Evolutionary conservation across 306 rosid genomes (phyloP).

Genomic region (Macrotyloma uniflorum): DNA sequence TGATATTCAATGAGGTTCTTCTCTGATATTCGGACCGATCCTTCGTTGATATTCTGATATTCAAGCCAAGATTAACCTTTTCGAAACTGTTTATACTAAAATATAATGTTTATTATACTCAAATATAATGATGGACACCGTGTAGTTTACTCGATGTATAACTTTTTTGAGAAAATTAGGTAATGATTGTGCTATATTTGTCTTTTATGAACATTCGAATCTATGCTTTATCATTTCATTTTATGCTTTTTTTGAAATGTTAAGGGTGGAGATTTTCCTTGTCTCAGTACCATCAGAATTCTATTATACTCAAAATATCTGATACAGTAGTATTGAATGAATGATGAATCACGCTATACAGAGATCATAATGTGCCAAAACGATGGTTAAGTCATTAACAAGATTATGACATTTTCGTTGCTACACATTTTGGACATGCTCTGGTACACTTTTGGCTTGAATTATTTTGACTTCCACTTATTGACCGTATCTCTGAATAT

Average conservation of each 20-base stretch:
- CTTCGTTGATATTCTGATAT: neutral
- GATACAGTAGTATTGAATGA: constrained; percentile 16
- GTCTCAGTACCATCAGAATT: constrained; percentile 18
- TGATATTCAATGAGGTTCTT: no score
- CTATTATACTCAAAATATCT: neutral
- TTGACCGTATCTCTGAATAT: neutral
- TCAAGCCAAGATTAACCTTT: neutral
- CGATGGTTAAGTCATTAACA: constrained; percentile 8
- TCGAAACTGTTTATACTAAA: constrained; percentile 11
- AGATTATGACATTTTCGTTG: constrained; percentile 6
- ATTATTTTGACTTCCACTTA: neutral
- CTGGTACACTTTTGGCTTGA: neutral
- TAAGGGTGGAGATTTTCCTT: constrained; percentile 10
- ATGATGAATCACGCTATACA: constrained; percentile 15
- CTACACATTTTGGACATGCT: neutral
- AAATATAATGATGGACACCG: neutral
- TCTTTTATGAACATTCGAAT: constrained; percentile 8
- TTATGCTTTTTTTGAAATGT: constrained; percentile 25
- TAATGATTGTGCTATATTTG: neutral
- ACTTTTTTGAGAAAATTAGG: constrained; percentile 1
- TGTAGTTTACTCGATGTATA: constrained; percentile 22
- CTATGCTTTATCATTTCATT: constrained; percentile 7
- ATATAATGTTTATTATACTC: no score
- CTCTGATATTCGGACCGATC: no score
- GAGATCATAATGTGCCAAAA: constrained; percentile 17